Evolutionary conservation across 2,329 filamentous ascomycete genomes (phyloP).

Genomic region (Tolypocladium guangdongense): DNA sequence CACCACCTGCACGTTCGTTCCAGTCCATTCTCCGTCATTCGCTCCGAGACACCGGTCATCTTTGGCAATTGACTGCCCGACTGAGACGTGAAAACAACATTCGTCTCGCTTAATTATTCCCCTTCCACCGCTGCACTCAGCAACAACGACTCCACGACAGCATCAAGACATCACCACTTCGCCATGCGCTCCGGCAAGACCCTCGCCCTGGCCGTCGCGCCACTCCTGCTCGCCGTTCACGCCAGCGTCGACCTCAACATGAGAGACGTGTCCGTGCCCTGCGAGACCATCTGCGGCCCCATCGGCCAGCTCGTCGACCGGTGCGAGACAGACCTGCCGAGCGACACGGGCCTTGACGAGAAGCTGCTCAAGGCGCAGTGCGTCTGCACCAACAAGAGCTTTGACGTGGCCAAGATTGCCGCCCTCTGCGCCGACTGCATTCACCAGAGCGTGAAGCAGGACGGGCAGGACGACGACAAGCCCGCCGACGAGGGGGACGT

Average conservation of each 20-base stretch:
- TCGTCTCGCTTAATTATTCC: too few relatives aligned
- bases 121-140: not conserved
- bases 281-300: constrained; percentile 24
- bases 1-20: too few relatives aligned
- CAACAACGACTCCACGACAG: not conserved
- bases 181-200: constrained; percentile 18
- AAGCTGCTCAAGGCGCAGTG: constrained; percentile 27
- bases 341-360: constrained; percentile 21
- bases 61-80: too few relatives aligned
- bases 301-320: constrained; percentile 21
- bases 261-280: constrained; percentile 22
- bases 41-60: too few relatives aligned
- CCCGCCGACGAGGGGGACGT: constrained; percentile 7
- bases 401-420: constrained; percentile 24
- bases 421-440: constrained; percentile 27
- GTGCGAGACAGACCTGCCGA: constrained; percentile 22
- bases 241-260: constrained; percentile 23
- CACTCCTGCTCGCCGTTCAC: constrained; percentile 15
- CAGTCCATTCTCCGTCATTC: too few relatives aligned
- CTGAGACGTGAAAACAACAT: too few relatives aligned
- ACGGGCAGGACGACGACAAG: constrained; percentile 7
- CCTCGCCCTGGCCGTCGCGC: constrained; percentile 15
- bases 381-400: constrained; percentile 28
- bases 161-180: constrained; percentile 1
- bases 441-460: constrained; percentile 15